Base-by-base conservation (phyloP, 352 stramenopile species). In the Phytophthora pseudosyringae region DNA sequence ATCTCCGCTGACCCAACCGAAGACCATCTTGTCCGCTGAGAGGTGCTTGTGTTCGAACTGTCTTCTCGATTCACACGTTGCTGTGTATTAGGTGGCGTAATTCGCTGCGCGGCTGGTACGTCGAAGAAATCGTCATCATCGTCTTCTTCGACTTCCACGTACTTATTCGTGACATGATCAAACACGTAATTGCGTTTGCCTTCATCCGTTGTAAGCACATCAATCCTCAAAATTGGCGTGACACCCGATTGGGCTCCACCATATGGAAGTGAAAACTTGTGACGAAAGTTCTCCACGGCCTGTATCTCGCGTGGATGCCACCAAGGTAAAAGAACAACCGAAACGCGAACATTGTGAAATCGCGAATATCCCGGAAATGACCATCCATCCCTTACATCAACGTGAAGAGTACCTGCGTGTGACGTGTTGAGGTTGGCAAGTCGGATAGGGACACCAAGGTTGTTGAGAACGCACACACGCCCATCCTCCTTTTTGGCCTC, bases 341-440 rank as follows among this genome's bases (percentile, higher is more conserved):
- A 81, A 9, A 97, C 79, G 4, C 84, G 76, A 13, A 94, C 86
- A 45, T 97, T 90, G 31, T 97, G 89, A 33, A 95, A 97, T 13
- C 89, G 82, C 16, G 80, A 82, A 63, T 95, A 97, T 0, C 72
- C 75, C 3, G 89, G 89, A 43, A 86, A 93, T 13, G 76, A 93
- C 89, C 89, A 97, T 10, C 89, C 89, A 57, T 97, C 89, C 29
- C 89, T 71, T 43, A 97, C 69, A 21, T 97, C 86, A 5, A 97
- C 83, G 44, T 88, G 80, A 35, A 97, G 67, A 3, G 78, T 92
- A 11, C 89, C 89, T 18, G 87, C 75, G 18, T 90, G 83, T 2
- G 88, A 95, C 1, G 89, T 97, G 47, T 95, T 95, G 16, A 97
- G 63, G 56, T 97, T 95, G 4, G 89, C 89, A 12, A 97, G 78